Percentiles rank a stretch among this genome's conserved stretches.
These are phyloP conservation scores for Yamadazyma laniorum DNA, from an alignment of 805 yeast species.

Conservation along the genomic window DNA sequence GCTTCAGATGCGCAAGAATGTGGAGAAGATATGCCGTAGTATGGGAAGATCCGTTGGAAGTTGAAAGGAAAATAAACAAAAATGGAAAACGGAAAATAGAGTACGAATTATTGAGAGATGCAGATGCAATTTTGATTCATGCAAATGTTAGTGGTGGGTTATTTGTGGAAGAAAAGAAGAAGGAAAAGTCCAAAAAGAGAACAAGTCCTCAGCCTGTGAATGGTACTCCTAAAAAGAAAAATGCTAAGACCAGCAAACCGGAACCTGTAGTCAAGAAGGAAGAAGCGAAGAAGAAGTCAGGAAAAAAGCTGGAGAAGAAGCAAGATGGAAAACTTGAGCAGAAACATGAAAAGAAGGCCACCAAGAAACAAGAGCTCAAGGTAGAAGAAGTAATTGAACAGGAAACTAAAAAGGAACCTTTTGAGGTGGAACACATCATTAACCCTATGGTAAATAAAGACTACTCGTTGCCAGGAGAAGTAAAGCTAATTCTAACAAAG, in stretches of 20 bases:
- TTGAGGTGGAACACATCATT: slow-evolving; percentile 12
- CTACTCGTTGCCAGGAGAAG: slow-evolving; percentile 13
- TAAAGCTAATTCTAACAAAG: slow-evolving; percentile 10
- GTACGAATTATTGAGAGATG: slow-evolving; percentile 62
- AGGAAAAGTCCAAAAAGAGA: slow-evolving; percentile 7
- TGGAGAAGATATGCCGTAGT: slow-evolving; percentile 88
- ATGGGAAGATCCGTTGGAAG: slow-evolving; percentile 80
- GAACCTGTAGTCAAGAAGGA: slow-evolving; percentile 3
- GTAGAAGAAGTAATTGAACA: neutral
- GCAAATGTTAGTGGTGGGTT: slow-evolving; percentile 33
- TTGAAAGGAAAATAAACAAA: slow-evolving; percentile 46
- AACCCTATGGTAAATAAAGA: slow-evolving; percentile 15
- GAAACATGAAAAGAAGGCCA: slow-evolving; percentile 6
- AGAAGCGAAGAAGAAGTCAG: slow-evolving; percentile 13
- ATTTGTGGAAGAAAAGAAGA: slow-evolving; percentile 4
- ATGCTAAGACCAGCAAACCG: neutral
- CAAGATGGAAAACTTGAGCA: slow-evolving; percentile 2
- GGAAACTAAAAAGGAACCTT: slow-evolving; percentile 2
- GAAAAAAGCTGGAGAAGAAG: slow-evolving; percentile 5
- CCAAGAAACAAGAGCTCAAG: slow-evolving; percentile 4
- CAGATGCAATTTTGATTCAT: slow-evolving; percentile 51
- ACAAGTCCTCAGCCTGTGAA: slow-evolving; percentile 6
- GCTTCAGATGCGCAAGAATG: slow-evolving; percentile 81
- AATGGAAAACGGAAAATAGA: slow-evolving; percentile 60
- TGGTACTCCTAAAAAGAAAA: slow-evolving; percentile 3